Base-by-base conservation (phyloP, 768 basidiomycete genomes). In the Tricholoma flavovirens region DNA sequence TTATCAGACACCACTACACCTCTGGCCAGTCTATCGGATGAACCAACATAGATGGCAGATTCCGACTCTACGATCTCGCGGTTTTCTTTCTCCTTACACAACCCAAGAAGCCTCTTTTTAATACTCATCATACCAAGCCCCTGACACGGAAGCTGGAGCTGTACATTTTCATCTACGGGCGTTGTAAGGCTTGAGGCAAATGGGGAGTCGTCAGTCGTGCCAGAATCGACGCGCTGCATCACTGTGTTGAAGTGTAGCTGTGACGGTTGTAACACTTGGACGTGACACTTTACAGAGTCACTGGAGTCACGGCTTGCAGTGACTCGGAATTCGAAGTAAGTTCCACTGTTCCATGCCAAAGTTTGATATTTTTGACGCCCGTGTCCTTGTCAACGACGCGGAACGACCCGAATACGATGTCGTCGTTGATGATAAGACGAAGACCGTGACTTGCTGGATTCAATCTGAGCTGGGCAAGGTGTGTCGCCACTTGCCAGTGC, bases 131-230 rank as follows among this genome's bases (percentile, higher is more conserved):
- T 30, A 19, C 62, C 59, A 17, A 60, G 52, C 7, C 26, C 29
- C 1, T 30, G 15, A 17, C 9, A 17, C n/a, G 33, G 24, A 1
- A 56, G 21, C 3, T 61, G 26, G 1, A 57, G 17, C 0, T 59
- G n/a, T 17, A 63, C 55, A 29, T 69, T 60, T 55, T 74, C 74
- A 53, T 77, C 75, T 5, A 67, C 66, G 12, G 77, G 77, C 29
- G 77, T 78, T 19, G 71, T 71, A 2, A 78, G 64, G 33, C 64
- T 67, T 7, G 76, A 77, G 11, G 67, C 69, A 54, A 77, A 75
- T 0, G 75, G 70, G 42, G 77, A 76, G 35, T 78, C 75, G 49
- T 71, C 66, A 2, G 77, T 77, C 51, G 70, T 66, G 33, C 64
- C 69, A 26, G 77, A 77, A 55, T 73, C 66, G 21, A 66, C 57